These are phyloP conservation scores for Chrysoporthe deuterocubensis DNA, from an alignment of 2,329 filamentous ascomycete species.

Conservation along the genomic window DNA sequence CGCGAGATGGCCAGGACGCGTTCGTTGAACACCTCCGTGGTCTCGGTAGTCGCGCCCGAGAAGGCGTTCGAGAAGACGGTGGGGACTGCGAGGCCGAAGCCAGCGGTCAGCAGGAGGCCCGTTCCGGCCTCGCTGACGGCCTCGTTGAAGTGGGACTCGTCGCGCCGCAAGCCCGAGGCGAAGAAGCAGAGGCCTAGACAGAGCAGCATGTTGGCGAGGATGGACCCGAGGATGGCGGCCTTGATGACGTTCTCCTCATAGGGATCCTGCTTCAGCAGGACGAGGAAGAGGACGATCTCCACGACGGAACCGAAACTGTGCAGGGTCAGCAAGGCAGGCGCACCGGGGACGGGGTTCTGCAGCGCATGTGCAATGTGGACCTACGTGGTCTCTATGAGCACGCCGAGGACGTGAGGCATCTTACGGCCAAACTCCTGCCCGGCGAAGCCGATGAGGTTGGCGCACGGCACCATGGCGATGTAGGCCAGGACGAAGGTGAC, in stretches of 20 bases:
- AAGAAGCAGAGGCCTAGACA: constrained; percentile 84
- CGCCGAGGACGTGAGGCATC: constrained; percentile 72
- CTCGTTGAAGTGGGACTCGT: constrained; percentile 73
- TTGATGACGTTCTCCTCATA: constrained; percentile 72
- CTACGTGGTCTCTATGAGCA: constrained; percentile 61
- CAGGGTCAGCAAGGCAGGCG: constrained; percentile 1
- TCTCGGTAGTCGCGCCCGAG: constrained; percentile 26
- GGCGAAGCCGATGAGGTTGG: constrained; percentile 76
- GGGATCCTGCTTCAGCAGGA: constrained; percentile 58
- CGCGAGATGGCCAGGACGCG: constrained; percentile 58
- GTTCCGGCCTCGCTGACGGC: constrained; percentile 80
- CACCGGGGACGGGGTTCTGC: no score
- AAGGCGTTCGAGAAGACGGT: constrained; percentile 34
- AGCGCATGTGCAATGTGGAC: not conserved
- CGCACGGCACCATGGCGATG: constrained; percentile 76
- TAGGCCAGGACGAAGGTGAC: constrained; percentile 73
- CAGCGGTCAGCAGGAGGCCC: constrained; percentile 75
- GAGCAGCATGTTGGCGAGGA: constrained; percentile 79
- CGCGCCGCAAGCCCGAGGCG: constrained; percentile 69
- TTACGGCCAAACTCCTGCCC: constrained; percentile 75
- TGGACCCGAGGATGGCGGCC: constrained; percentile 81
- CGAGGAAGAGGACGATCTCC: constrained; percentile 82
- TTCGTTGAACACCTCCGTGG: constrained; percentile 40
- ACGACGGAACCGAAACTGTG: constrained; percentile 70
- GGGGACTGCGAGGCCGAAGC: constrained; percentile 49